Evolutionary conservation across 768 basidiomycete genomes (phyloP), one percentile per base, ranked within the genome.

Genomic region (Gymnopilus dilepis): DNA sequence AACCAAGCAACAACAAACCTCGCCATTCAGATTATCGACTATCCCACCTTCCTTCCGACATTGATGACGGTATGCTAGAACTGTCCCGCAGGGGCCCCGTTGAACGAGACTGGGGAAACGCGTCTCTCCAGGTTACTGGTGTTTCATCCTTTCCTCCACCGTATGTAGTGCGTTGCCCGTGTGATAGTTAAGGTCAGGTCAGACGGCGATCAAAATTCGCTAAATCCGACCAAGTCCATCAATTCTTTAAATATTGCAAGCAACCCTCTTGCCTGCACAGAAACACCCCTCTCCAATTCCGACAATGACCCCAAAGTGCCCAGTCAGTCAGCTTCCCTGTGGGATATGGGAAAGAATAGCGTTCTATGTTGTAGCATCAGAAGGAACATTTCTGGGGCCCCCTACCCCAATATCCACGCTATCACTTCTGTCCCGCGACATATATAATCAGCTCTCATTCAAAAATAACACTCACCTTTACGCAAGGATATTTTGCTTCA

Each of bases 261-360:
- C 38, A 42, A 41, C 51, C 55, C 45, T 54, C 65, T 48, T 53
- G 17, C 45, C 41, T 56, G 40, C 47, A 51, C 13, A 7, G 41
- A 54, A 42, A 60, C 34, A 33, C n/a, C 28, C 64, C 55, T 61
- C 63, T 48, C 54, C 40, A 38, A 51, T 60, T 64, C 60, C 43
- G 34, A 64, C 65, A 58, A 62, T 71, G 56, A 17, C 57, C 17
- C 57, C 59, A 33, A 40, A 60, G 24, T 55, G 68, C 11, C 61
- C 60, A 30, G 45, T 71, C 26, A 69, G 70, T 38, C 40, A 48
- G 6, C 56, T 74, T 37, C 61, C 77, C 1, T 54, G 62, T 13
- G 72, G 76, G 42, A 65, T 76, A 50, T 74, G 75, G 73, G 78
- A 82, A 67, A 70, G 72, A 51, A 78, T 86, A 45, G 82, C 79